These are phyloP conservation scores for Alternaria triticina DNA, from an alignment of 2,329 filamentous ascomycete genomes.

Conservation along the genomic window DNA sequence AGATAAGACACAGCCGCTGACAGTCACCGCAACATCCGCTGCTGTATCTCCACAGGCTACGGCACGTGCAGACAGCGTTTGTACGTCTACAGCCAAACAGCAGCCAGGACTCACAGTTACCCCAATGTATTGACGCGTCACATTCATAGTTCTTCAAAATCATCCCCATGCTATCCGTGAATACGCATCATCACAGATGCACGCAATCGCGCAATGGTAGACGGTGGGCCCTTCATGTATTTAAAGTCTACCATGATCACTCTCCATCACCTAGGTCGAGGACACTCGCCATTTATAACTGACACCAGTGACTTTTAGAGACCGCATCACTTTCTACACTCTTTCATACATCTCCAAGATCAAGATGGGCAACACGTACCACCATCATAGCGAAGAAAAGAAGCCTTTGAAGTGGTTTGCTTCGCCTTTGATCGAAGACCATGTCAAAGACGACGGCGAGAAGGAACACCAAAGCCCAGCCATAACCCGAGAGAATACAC, in stretches of 20 bases:
- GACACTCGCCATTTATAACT: not conserved
- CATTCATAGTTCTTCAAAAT: not conserved
- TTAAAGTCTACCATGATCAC: not conserved
- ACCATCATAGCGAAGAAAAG: not conserved
- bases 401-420: slow-evolving; percentile 2
- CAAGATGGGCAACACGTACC: not conserved
- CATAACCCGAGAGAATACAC: not conserved
- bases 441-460: not conserved
- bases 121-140: not conserved
- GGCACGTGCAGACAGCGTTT: not conserved
- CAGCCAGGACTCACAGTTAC: not conserved
- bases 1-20: not conserved
- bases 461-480: not conserved
- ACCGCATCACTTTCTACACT: not conserved
- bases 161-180: not conserved
- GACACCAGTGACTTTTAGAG: not conserved
- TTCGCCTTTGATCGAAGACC: not conserved
- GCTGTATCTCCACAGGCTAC: not conserved
- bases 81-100: not conserved
- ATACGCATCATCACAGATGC: not conserved
- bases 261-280: not conserved
- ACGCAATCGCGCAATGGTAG: not conserved
- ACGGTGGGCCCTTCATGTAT: not conserved
- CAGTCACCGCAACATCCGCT: not conserved
- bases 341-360: not conserved